phyloP scores from a whole-genome alignment of 2,329 filamentous ascomycete genomes.

The Lojkania enalia region DNA sequence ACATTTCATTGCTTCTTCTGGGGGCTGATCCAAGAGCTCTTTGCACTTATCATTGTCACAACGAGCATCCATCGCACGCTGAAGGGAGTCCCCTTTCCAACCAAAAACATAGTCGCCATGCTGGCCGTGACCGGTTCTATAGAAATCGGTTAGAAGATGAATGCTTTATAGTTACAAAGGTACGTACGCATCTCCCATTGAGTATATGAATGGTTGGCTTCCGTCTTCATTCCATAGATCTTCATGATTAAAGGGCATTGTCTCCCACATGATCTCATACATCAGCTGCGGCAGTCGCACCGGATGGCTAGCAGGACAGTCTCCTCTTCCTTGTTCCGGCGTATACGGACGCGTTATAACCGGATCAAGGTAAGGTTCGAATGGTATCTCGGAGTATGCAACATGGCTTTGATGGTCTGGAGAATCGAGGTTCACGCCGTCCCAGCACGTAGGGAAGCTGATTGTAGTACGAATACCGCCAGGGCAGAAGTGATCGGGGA shows the following conservation, averaged over 20 bases:
- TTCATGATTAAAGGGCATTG: slow-evolving; percentile 30
- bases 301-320: slow-evolving; percentile 48
- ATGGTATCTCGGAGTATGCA: slow-evolving; percentile 47
- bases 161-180: not conserved
- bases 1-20: slow-evolving; percentile 34
- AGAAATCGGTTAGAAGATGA: not conserved
- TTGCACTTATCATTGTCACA: slow-evolving; percentile 33
- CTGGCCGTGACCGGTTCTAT: slow-evolving; percentile 48
- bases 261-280: slow-evolving; percentile 54
- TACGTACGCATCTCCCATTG: slow-evolving; percentile 37
- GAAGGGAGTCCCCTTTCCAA: slow-evolving; percentile 42
- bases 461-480: slow-evolving; percentile 54
- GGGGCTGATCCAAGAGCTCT: slow-evolving; percentile 29
- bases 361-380: slow-evolving; percentile 30
- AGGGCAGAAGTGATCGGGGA: slow-evolving; percentile 45
- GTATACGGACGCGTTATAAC: slow-evolving; percentile 23
- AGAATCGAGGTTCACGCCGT: slow-evolving; percentile 58
- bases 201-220: slow-evolving; percentile 35
- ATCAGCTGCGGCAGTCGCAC: slow-evolving; percentile 52
- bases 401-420: slow-evolving; percentile 52
- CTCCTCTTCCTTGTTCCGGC: slow-evolving; percentile 33
- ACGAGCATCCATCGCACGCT: slow-evolving; percentile 31
- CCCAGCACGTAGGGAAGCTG: slow-evolving; percentile 54
- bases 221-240: slow-evolving; percentile 29
- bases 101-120: slow-evolving; percentile 57